Conservation (phyloP, 208 protist genomes). For the Naegleria fowleri region DNA sequence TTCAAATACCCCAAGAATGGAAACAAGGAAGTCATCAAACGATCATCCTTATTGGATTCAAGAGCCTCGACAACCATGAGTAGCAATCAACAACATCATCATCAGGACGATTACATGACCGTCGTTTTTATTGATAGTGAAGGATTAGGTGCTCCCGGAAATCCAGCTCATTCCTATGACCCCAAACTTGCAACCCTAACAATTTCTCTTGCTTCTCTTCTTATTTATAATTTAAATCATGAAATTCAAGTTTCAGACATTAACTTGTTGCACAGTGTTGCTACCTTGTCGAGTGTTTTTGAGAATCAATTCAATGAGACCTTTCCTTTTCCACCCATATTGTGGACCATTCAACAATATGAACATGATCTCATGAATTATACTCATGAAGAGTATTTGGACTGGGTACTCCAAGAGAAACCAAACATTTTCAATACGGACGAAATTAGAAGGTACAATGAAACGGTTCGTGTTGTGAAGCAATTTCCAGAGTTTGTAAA, state of each 20-base stretch:
- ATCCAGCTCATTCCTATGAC: background rate
- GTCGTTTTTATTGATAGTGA: background rate
- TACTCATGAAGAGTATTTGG: background rate
- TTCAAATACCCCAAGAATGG: background rate
- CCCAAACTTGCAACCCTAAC: background rate
- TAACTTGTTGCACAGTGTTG: background rate
- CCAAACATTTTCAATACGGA: background rate
- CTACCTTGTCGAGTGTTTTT: background rate
- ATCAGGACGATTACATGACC: background rate
- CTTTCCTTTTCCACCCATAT: conserved; percentile 2
- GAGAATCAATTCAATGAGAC: background rate
- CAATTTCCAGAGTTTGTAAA: background rate
- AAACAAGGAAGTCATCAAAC: background rate
- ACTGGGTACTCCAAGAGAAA: background rate
- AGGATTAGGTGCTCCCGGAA: background rate
- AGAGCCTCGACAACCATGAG: background rate
- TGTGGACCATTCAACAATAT: conserved; percentile 3
- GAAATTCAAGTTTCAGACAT: background rate
- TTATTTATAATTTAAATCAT: conserved; percentile 16
- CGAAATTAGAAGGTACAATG: conserved; percentile 17
- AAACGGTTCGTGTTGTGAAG: conserved; percentile 7
- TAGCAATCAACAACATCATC: too few species aligned
- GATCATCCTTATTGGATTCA: background rate
- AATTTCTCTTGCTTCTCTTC: background rate
- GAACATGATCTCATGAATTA: background rate